Conservation (phyloP, 83 land plant genomes). For the Larix sibirica region DNA sequence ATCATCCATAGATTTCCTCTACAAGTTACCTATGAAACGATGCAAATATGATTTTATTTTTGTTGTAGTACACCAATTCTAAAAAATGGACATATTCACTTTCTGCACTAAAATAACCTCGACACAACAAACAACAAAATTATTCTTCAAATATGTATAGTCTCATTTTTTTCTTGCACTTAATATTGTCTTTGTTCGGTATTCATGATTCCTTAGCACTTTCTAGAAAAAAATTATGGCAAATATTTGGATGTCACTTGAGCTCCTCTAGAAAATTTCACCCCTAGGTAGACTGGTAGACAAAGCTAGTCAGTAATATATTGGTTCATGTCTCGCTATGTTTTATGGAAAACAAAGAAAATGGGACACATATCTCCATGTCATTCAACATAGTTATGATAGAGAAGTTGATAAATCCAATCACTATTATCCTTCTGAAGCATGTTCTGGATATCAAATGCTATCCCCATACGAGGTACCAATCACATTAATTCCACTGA, state of each 20-base stretch:
- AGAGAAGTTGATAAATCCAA: too few relatives aligned
- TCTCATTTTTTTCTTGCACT: too few relatives aligned
- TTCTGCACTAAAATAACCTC: neutral
- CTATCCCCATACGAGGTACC: too few relatives aligned
- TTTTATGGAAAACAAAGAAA: neutral
- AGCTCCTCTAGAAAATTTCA: neutral
- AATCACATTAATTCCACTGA: too few relatives aligned
- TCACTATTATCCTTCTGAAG: too few relatives aligned
- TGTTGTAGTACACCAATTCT: neutral
- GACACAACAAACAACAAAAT: neutral
- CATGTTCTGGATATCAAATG: too few relatives aligned
- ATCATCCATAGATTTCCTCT: neutral
- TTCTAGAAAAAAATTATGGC: neutral
- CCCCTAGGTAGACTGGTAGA: neutral
- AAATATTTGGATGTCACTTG: neutral
- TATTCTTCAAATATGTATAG: neutral
- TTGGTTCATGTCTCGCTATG: neutral
- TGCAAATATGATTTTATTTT: neutral
- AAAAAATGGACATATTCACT: neutral
- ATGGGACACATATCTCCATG: neutral
- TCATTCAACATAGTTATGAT: neutral
- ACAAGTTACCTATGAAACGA: neutral
- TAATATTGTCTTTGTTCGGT: neutral
- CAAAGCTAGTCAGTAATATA: neutral
- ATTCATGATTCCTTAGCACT: neutral